Base-by-base conservation (phyloP, 2,329 filamentous ascomycete genomes). In the Ascochyta fabae region DNA sequence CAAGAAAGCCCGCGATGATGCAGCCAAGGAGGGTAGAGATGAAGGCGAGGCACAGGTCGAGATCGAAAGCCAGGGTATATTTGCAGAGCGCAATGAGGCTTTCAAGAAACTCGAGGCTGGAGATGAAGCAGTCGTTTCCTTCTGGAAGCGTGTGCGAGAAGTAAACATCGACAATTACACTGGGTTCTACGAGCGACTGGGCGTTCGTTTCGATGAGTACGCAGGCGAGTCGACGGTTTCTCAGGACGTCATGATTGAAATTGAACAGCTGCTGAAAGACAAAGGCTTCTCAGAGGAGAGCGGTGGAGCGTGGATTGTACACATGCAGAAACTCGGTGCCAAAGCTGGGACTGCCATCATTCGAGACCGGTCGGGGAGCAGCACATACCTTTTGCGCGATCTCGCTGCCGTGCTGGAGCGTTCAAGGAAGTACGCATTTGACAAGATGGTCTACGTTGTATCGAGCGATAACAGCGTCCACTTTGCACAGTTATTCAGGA, bases 381-480 rank as follows among this genome's bases (percentile, higher is more conserved):
- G 88, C 36, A 83, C 91, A 31, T 93, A 94, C 71, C 82, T 93
- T 42, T 91, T 90, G 46, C 86, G 90, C 62, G 89, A 94, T 73
- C 88, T 93, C 59, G 89, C 87, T 64, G 88, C 92, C 68, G 83
- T 91, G 26, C 77, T 92, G 48, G 84, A 86, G 67, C 85, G 90
- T 52, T 78, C 84, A 43, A 80, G 87, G 22, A 82, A 83, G 67
- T 77, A 78, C 76, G 73, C 86, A 10, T 91, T 90, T 65, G 88
- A 92, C 76, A 86, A 90, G 71, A 90, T 92, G 88, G 88, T 92
- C 59, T 92, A 92, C 67, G 89, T 92, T 9, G 86, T 92, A 27
- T 88, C 88, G 1, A 86, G 84, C 22, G 84, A 87, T 60, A 89
- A 92, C 67, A 88, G 90, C 65, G 79, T 89, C 12, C 89, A 92